Evolutionary conservation across 139 green algal species (phyloP).

Genomic region (Asterochloris erici): DNA sequence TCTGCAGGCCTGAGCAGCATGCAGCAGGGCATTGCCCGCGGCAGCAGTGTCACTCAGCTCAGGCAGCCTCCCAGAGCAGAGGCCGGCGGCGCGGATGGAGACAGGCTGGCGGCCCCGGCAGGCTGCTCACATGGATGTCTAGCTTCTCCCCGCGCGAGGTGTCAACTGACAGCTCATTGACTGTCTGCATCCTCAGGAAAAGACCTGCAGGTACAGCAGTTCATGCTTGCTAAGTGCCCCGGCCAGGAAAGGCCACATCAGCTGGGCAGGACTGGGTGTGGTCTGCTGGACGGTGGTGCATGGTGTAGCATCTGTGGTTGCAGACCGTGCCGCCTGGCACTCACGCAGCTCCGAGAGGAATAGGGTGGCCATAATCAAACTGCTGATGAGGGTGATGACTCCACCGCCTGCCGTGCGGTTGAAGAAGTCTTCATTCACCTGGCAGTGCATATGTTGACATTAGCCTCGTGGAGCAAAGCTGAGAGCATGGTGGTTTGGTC

Average conservation of each 20-base stretch:
- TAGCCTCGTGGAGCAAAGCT: too few relatives aligned
- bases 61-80: background rate
- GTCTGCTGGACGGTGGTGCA: background rate
- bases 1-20: background rate
- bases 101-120: background rate
- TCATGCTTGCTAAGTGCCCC: background rate
- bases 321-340: constrained; percentile 17
- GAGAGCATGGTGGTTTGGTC: too few relatives aligned
- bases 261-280: background rate
- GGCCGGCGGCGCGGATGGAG: too few relatives aligned
- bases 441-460: too few relatives aligned
- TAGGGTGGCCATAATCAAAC: constrained; percentile 85
- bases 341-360: constrained; percentile 91
- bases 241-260: background rate
- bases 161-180: constrained; percentile 88
- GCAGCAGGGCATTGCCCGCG: background rate
- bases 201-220: constrained; percentile 48
- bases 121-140: constrained; percentile 76
- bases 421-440: constrained; percentile 84
- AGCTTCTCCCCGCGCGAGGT: constrained; percentile 81
- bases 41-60: background rate
- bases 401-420: constrained; percentile 81
- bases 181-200: constrained; percentile 62
- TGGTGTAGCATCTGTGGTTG: background rate
- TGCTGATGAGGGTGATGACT: constrained; percentile 88